phyloP scores from a whole-genome alignment of 2,329 filamentous ascomycete species.

The Ascocoryne sarcoides region DNA sequence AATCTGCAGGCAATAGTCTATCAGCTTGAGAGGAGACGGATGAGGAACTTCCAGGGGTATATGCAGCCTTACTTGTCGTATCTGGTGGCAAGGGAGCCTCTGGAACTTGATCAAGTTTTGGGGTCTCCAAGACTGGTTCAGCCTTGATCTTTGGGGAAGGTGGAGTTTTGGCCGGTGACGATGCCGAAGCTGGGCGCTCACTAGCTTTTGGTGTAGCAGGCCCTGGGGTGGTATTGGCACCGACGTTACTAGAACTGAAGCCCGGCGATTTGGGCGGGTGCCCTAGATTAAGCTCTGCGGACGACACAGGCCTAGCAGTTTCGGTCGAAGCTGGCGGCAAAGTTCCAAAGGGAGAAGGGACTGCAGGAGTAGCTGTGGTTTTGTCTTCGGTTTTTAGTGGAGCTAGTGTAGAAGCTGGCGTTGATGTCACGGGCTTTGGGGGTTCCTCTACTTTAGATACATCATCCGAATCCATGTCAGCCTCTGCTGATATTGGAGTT shows the following conservation, averaged over 20 bases:
- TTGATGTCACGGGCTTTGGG: slow-evolving; percentile 14
- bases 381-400: slow-evolving; percentile 12
- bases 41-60: slow-evolving; percentile 31
- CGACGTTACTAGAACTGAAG: slow-evolving; percentile 4
- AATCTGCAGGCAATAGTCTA: slow-evolving; percentile 35
- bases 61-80: slow-evolving; percentile 30
- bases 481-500: slow-evolving; percentile 35
- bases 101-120: slow-evolving; percentile 15
- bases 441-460: slow-evolving; percentile 9
- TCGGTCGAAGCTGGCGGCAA: slow-evolving; percentile 4
- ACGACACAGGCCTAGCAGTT: slow-evolving; percentile 8
- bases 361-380: slow-evolving; percentile 19
- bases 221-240: slow-evolving; percentile 1
- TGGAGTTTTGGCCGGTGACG: slow-evolving; percentile 9
- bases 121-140: slow-evolving; percentile 18
- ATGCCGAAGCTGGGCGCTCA: neutral
- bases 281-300: slow-evolving; percentile 18
- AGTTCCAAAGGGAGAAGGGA: slow-evolving; percentile 18
- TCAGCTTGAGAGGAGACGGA: slow-evolving; percentile 33
- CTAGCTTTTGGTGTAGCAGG: slow-evolving; percentile 12
- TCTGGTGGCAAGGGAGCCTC: slow-evolving; percentile 38
- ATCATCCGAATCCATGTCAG: slow-evolving; percentile 39
- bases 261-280: slow-evolving; percentile 9
- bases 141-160: slow-evolving; percentile 20
- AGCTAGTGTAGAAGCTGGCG: slow-evolving; percentile 19